phyloP scores from a whole-genome alignment of 106 monocot genomes.

The Apostasia shenzhenica region DNA sequence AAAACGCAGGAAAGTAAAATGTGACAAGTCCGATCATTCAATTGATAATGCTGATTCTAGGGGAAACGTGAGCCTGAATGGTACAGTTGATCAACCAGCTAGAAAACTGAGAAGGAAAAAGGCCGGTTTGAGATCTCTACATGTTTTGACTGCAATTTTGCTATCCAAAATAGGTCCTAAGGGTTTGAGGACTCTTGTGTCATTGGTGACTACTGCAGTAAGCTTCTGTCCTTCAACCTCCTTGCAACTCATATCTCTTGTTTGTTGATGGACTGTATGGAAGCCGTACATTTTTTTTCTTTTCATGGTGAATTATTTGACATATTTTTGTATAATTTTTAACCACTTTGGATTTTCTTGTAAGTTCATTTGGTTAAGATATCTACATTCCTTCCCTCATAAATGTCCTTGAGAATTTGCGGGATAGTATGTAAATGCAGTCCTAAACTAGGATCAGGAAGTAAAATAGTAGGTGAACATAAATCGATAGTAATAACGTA shows the following conservation, averaged over 20 bases:
- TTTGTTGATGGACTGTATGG: not conserved
- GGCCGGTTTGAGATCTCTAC: conserved; percentile 60
- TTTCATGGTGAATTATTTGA: conserved; percentile 3
- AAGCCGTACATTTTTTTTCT: not conserved
- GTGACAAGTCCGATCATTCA: conserved; percentile 10
- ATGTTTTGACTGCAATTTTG: conserved; percentile 77
- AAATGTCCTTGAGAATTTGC: too few relatives aligned
- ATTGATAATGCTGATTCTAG: not conserved
- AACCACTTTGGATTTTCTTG: not conserved
- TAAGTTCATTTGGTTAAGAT: not conserved
- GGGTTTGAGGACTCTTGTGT: conserved; percentile 58
- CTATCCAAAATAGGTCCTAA: conserved; percentile 58
- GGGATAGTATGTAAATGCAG: too few relatives aligned
- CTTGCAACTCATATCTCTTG: not conserved
- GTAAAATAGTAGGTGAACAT: too few relatives aligned
- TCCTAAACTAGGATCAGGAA: too few relatives aligned
- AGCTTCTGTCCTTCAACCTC: conserved; percentile 17
- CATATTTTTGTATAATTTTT: not conserved
- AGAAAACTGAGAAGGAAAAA: conserved; percentile 31
- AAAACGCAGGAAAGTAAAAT: conserved; percentile 15
- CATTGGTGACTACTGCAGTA: conserved; percentile 63
- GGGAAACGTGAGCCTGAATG: conserved; percentile 35
- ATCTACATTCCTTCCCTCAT: too few relatives aligned
- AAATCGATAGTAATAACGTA: too few relatives aligned
- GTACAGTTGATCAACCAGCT: conserved; percentile 18